These are phyloP conservation scores for Austropuccinia psidii DNA, from an alignment of 1,284 basidiomycete species.

Conservation along the genomic window DNA sequence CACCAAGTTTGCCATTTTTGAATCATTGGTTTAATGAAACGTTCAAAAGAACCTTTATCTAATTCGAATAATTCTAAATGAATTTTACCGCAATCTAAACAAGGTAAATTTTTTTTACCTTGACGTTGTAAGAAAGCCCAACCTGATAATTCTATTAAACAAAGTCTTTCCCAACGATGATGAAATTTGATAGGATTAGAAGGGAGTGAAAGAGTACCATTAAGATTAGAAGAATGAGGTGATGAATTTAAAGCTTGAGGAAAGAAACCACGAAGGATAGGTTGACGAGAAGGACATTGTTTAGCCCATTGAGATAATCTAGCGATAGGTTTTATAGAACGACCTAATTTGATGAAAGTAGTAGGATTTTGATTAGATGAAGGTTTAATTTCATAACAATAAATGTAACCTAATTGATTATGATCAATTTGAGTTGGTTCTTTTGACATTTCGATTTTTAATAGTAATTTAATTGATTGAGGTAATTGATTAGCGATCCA, in stretches of 20 bases:
- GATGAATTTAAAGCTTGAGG: neutral
- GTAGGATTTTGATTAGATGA: neutral
- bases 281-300: conserved; percentile 9
- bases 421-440: neutral
- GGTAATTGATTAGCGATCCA: neutral
- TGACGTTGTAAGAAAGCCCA: neutral
- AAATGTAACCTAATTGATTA: neutral
- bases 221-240: neutral
- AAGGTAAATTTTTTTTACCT: neutral
- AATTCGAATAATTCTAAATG: conserved; percentile 15
- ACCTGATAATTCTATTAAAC: conserved; percentile 15
- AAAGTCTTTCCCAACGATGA: conserved; percentile 18
- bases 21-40: conserved; percentile 6
- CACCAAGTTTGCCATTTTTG: conserved; percentile 15
- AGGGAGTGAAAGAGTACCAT: neutral
- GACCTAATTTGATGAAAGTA: conserved; percentile 10
- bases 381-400: conserved; percentile 26
- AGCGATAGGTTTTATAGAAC: conserved; percentile 5
- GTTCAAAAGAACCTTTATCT: conserved; percentile 2
- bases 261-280: conserved; percentile 10
- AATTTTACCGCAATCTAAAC: conserved; percentile 18
- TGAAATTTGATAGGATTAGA: neutral
- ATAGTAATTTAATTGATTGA: neutral
- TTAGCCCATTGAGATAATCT: conserved; percentile 11
- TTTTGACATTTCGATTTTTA: conserved; percentile 24